These are phyloP conservation scores for Fusarium foetens DNA, from an alignment of 2,329 filamentous ascomycete genomes.

Conservation along the genomic window DNA sequence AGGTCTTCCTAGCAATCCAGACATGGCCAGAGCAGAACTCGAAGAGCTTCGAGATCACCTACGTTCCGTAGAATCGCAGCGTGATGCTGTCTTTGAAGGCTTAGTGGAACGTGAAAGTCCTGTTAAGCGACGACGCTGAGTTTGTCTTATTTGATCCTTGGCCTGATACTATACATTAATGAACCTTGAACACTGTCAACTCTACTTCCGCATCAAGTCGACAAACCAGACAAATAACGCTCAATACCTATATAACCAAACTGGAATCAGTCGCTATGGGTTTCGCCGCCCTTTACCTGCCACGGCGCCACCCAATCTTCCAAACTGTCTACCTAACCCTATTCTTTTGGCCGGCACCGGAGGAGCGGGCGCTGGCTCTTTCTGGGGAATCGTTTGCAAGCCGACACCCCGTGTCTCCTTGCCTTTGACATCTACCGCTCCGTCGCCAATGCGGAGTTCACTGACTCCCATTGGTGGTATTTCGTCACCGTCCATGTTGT, in stretches of 20 bases:
- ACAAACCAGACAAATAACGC: slow-evolving; percentile 10
- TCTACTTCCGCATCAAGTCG: slow-evolving; percentile 3
- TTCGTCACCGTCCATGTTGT: slow-evolving; percentile 60
- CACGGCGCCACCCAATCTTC: slow-evolving; percentile 76
- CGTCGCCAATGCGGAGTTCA: slow-evolving; percentile 56
- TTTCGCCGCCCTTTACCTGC: slow-evolving; percentile 69
- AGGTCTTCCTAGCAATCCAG: slow-evolving; percentile 76
- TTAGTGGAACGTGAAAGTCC: slow-evolving; percentile 72
- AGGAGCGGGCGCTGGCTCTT: slow-evolving; percentile 57
- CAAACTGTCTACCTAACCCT: slow-evolving; percentile 74
- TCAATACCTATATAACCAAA: slow-evolving; percentile 17
- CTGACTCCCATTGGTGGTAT: slow-evolving; percentile 56
- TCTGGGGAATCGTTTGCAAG: slow-evolving; percentile 58
- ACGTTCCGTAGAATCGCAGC: slow-evolving; percentile 65
- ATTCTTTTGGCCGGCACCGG: slow-evolving; percentile 66
- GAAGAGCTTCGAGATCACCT: slow-evolving; percentile 74
- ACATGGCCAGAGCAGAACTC: slow-evolving; percentile 75
- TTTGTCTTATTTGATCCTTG: slow-evolving; percentile 20
- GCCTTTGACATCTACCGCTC: slow-evolving; percentile 51
- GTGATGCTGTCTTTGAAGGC: slow-evolving; percentile 80
- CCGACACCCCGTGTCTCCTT: slow-evolving; percentile 53
- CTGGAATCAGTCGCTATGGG: slow-evolving; percentile 22
- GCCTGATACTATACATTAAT: slow-evolving; percentile 36
- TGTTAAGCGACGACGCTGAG: slow-evolving; percentile 52
- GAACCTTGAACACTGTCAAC: slow-evolving; percentile 4